Evolutionary conservation across 1,284 basidiomycete genomes (phyloP).

Genomic region (Cryptococcus deneoformans): DNA sequence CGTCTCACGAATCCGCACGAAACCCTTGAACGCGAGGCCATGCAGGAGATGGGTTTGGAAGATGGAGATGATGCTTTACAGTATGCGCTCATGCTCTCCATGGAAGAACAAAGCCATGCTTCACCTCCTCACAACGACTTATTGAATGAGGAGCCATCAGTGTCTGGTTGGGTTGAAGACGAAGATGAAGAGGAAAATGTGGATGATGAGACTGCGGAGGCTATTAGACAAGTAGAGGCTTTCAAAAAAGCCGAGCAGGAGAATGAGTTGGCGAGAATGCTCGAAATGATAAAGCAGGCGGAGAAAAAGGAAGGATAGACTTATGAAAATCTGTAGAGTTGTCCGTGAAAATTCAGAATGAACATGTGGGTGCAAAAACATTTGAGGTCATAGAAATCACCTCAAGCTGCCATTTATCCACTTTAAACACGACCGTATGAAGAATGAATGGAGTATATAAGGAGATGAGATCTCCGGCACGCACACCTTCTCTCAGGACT

Average conservation of each 20-base stretch:
- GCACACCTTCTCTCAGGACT: no score
- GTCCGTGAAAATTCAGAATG: no score
- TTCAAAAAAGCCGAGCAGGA: constrained; percentile 16
- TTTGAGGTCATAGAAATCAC: no score
- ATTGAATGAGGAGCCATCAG: neutral
- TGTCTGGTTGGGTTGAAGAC: neutral
- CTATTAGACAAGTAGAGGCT: constrained; percentile 20
- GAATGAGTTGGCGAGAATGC: constrained; percentile 25
- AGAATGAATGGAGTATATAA: no score
- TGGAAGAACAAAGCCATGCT: constrained; percentile 21
- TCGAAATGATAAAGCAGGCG: constrained; percentile 34
- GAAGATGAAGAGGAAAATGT: neutral
- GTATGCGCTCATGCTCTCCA: constrained; percentile 42
- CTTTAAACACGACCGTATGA: no score
- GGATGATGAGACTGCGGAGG: constrained; percentile 18
- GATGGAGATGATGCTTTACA: constrained; percentile 41
- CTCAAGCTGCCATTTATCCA: no score
- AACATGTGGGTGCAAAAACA: no score
- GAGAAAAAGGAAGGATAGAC: constrained; percentile 13
- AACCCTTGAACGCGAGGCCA: constrained; percentile 23
- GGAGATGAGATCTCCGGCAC: no score
- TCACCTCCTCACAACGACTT: neutral
- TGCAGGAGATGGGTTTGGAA: constrained; percentile 37
- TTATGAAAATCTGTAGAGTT: no score
- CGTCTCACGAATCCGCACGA: constrained; percentile 5